phyloP scores from a whole-genome alignment of 139 green algal species.

The Tetradesmus lagerheimii region DNA sequence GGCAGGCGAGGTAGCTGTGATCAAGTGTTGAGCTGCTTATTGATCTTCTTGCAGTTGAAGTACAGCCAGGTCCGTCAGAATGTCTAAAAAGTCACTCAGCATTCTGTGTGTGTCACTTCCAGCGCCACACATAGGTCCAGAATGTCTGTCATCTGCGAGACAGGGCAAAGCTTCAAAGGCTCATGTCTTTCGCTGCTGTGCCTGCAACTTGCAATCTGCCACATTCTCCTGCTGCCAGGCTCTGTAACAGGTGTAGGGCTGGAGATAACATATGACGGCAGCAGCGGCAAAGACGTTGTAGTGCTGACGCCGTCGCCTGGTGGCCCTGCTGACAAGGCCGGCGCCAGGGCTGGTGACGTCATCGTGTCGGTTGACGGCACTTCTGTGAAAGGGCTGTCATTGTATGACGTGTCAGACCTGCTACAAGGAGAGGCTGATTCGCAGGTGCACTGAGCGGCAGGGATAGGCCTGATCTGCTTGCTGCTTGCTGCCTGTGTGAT shows the following conservation, averaged over 20 bases:
- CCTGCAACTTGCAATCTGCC: not conserved
- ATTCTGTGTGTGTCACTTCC: no score
- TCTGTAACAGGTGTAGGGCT: slow-evolving; percentile 48
- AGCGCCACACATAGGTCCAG: no score
- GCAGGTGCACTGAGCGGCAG: slow-evolving; percentile 52
- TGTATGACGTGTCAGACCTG: slow-evolving; percentile 92
- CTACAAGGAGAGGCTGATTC: slow-evolving; percentile 79
- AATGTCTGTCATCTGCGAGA: not conserved
- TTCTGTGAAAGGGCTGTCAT: slow-evolving; percentile 71
- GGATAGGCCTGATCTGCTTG: no score
- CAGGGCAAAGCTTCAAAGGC: not conserved
- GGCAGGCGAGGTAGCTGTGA: no score
- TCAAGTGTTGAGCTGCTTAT: no score
- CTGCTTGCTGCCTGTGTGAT: no score
- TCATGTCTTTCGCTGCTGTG: not conserved
- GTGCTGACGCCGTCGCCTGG: slow-evolving; percentile 88
- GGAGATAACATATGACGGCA: slow-evolving; percentile 44
- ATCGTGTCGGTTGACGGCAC: slow-evolving; percentile 87
- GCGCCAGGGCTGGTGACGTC: slow-evolving; percentile 83
- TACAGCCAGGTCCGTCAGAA: no score
- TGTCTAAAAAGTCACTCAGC: no score
- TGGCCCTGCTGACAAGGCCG: slow-evolving; percentile 89
- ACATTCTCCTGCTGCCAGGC: not conserved
- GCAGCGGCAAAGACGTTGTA: slow-evolving; percentile 48
- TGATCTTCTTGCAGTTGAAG: no score